These are phyloP conservation scores for Arachis hypogaea DNA, from an alignment of 306 rosid genomes.

Conservation along the genomic window DNA sequence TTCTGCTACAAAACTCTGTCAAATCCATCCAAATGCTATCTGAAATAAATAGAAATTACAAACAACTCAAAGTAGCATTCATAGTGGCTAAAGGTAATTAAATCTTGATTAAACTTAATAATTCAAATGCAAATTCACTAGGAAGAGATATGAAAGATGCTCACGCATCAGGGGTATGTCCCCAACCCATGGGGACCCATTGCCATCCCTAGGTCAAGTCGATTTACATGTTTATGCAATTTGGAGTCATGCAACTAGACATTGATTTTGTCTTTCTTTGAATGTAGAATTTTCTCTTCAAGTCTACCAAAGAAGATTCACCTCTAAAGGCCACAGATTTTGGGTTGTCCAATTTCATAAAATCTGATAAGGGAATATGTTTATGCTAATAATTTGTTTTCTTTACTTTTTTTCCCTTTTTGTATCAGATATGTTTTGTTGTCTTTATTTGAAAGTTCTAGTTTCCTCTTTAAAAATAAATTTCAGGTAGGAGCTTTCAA, in stretches of 20 bases:
- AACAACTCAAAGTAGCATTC: too few relatives aligned
- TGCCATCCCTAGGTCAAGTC: conserved; percentile 2
- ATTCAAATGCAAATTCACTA: too few relatives aligned
- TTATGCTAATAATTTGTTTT: conserved; percentile 6
- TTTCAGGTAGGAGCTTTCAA: conserved; percentile 77
- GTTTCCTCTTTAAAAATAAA: conserved; percentile 37
- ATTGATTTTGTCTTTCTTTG: conserved; percentile 32
- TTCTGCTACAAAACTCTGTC: too few relatives aligned
- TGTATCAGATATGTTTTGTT: conserved; percentile 31
- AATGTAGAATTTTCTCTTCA: conserved; percentile 89
- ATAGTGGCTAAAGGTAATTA: too few relatives aligned
- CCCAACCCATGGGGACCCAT: too few relatives aligned
- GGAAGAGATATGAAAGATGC: too few relatives aligned
- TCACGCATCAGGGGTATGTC: too few relatives aligned
- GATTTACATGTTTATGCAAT: conserved; percentile 27
- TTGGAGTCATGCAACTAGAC: conserved; percentile 28
- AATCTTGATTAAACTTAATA: too few relatives aligned
- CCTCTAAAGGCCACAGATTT: conserved; percentile 92
- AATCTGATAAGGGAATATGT: conserved; percentile 65
- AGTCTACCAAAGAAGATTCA: conserved; percentile 73
- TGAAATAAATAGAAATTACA: too few relatives aligned
- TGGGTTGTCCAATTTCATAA: conserved; percentile 96
- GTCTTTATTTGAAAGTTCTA: conserved; percentile 32
- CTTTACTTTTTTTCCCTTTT: conserved; percentile 29
- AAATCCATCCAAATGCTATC: too few relatives aligned